A percentile compares a stretch with the other conserved stretches of the same genome.
Conservation (phyloP, 2,329 filamentous ascomycete species). For the Neurospora sp. region DNA sequence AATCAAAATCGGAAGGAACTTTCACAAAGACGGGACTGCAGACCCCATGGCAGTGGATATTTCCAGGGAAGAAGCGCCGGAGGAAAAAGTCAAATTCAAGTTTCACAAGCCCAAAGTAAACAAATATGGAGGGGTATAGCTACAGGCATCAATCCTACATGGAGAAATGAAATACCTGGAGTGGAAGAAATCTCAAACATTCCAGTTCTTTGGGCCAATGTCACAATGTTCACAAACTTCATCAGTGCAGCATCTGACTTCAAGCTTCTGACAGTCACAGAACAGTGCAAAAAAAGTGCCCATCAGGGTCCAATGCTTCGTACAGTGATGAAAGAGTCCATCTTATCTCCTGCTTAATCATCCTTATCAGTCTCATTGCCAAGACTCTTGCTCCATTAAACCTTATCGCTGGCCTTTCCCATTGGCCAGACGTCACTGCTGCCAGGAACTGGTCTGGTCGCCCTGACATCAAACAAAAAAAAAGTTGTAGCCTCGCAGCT, state of each 20-base stretch:
- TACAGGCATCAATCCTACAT: not conserved
- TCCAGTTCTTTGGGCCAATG: not conserved
- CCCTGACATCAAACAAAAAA: constrained; percentile 7
- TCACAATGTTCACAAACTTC: not conserved
- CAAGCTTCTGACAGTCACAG: not conserved
- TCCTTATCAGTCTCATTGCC: not conserved
- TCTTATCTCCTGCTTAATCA: not conserved
- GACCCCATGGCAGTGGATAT: not conserved
- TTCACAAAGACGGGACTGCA: not conserved
- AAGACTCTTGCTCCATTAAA: not conserved
- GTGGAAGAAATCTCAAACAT: not conserved
- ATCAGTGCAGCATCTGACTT: not conserved
- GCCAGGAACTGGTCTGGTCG: not conserved
- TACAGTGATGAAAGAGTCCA: not conserved
- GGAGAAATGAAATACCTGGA: not conserved
- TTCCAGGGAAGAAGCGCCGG: not conserved
- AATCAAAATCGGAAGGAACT: not conserved
- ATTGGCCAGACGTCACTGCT: not conserved
- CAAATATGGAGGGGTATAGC: not conserved
- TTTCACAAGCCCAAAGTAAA: not conserved
- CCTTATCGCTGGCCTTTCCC: not conserved
- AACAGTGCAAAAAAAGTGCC: constrained; percentile 4
- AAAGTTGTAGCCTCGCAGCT: constrained; percentile 12
- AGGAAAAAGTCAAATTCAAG: not conserved
- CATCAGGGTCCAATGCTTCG: constrained; percentile 2